phyloP scores from a whole-genome alignment of 2,329 filamentous ascomycete genomes.

The Alternaria ethzedia region DNA sequence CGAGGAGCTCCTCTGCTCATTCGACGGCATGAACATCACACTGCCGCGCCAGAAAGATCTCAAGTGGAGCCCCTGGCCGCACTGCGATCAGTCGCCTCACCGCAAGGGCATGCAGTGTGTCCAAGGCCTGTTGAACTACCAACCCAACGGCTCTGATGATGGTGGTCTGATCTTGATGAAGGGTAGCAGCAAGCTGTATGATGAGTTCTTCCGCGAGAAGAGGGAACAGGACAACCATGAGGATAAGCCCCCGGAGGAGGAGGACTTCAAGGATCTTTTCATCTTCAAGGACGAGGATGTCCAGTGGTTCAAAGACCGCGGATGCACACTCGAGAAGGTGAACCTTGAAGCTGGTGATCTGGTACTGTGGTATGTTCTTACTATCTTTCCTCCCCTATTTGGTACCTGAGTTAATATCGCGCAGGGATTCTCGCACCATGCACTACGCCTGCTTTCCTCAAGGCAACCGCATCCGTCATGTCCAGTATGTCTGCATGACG shows the following conservation, averaged over 20 bases:
- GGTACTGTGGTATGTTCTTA: conserved; percentile 8
- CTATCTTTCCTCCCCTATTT: conserved; percentile 36
- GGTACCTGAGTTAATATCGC: conserved; percentile 47
- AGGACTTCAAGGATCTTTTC: conserved; percentile 50
- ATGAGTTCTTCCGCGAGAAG: conserved; percentile 52
- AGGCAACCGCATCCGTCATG: conserved; percentile 21
- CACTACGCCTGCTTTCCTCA: conserved; percentile 45
- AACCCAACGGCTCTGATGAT: conserved; percentile 55
- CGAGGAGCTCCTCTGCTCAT: background rate
- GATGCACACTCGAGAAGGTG: conserved; percentile 51
- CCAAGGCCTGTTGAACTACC: conserved; percentile 55
- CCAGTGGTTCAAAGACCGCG: conserved; percentile 52
- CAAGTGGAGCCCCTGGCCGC: background rate
- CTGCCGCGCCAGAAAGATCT: background rate
- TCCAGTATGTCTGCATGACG: conserved; percentile 32
- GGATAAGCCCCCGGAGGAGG: conserved; percentile 19
- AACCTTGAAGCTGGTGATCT: conserved; percentile 52
- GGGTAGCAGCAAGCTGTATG: conserved; percentile 51
- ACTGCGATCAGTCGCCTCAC: conserved; percentile 43
- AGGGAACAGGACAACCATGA: conserved; percentile 18
- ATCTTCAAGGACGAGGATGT: conserved; percentile 53
- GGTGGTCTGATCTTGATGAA: conserved; percentile 56
- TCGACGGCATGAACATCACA: background rate
- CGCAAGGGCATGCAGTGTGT: conserved; percentile 52
- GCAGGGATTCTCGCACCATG: conserved; percentile 44